Base-by-base conservation (phyloP, 345 rosid genomes). In the Syzygium aromaticum region DNA sequence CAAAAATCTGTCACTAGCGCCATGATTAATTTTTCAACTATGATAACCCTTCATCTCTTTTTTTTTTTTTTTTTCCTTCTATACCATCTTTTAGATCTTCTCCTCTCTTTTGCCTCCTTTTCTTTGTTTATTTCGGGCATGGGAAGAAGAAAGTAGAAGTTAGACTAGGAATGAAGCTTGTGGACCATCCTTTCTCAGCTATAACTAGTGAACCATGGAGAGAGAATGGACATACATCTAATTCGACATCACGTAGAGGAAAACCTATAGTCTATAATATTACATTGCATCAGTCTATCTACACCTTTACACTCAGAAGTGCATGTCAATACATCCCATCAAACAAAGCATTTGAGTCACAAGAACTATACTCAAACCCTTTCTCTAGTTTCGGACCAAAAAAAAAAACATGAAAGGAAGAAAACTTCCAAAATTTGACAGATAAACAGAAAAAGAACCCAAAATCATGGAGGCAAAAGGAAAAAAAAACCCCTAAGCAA, bases 291-390 rank as follows among this genome's bases (percentile, higher is more conserved):
- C 61, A 87, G 85, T 87, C 86, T 91, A 90, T 92, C 90, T 91
- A 91, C 90, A 92, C 57, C 88, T 91, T 89, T 94, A 89, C 90
- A 91, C 92, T 91, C 88, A 63, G 5, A 30, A 86, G 52, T 77
- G 88, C 88, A 92, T 89, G 90, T 85, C 87, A 93, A 89, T 33
- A 67, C 91, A 91, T 90, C 90, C 88, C 89, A 90, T 91, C 89
- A 92, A 91, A 89, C 91, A 90, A 86, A 91, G 84, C 88, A 54
- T 90, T 86, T 90, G 86, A 52, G 84, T 67, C 80, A 67, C 22
- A 19, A 67, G 80, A 22, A 33, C 80, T 33, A 67, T 67, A 67
- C 78, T 67, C 78, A 67, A 17, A 33, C 80, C 46, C 46, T 67
- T 67, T 19, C 80, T 19, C 77, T 33, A 67, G 25, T 77, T 77